Evolutionary conservation across 192 early-diverging fungal species (phyloP).

Genomic region (Entrophospora sp.): DNA sequence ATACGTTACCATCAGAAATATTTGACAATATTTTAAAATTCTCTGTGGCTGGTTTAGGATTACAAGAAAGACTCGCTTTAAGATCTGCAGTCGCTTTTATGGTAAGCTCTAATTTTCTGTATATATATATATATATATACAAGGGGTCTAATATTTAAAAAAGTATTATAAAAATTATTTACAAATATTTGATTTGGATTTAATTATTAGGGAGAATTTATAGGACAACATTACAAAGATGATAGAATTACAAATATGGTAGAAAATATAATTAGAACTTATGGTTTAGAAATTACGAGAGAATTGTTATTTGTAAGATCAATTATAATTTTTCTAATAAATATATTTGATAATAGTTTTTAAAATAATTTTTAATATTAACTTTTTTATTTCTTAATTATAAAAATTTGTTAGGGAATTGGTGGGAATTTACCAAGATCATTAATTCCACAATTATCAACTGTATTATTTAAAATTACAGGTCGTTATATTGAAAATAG

Average conservation of each 20-base stretch:
- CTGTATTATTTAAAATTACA: constrained; percentile 35
- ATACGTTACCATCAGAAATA: constrained; percentile 35
- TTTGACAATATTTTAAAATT: constrained; percentile 36
- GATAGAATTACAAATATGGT: constrained; percentile 20
- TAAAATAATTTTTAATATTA: too few relatives aligned
- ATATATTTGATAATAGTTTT: not conserved
- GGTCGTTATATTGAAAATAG: constrained; percentile 25
- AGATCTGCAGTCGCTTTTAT: constrained; percentile 42
- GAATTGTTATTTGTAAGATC: constrained; percentile 29
- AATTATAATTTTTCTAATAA: not conserved
- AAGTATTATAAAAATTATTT: too few relatives aligned
- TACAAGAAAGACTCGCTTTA: constrained; percentile 46
- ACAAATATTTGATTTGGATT: not conserved
- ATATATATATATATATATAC: too few relatives aligned
- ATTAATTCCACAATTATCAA: constrained; percentile 23
- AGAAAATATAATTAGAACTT: constrained; percentile 24
- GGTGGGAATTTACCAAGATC: constrained; percentile 41
- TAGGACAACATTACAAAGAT: constrained; percentile 26
- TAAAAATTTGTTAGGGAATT: too few relatives aligned
- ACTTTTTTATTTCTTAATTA: too few relatives aligned
- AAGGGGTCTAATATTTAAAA: too few relatives aligned
- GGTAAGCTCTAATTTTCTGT: constrained; percentile 23
- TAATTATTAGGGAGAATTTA: constrained; percentile 27
- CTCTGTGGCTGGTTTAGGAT: constrained; percentile 37
- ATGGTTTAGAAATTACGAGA: constrained; percentile 31